These are phyloP conservation scores for Sporobolomyces phaffii DNA, from an alignment of 768 basidiomycete species.

Conservation along the genomic window DNA sequence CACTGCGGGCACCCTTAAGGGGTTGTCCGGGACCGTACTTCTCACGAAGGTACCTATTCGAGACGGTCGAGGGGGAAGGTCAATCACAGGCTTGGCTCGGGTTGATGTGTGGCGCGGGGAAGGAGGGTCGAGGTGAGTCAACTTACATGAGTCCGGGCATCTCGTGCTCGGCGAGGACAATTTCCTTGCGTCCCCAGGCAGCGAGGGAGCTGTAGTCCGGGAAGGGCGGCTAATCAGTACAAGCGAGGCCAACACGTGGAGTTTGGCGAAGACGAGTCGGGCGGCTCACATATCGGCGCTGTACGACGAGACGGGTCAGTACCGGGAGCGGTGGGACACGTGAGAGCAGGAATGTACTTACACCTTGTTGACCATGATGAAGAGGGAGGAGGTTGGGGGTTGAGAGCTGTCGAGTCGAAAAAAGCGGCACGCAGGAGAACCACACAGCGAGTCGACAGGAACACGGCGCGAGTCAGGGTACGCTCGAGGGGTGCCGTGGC, in stretches of 20 bases:
- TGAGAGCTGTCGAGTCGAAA: neutral
- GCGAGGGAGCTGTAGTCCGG: conserved; percentile 73
- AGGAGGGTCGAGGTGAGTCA: conserved; percentile 11
- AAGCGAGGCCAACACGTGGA: conserved; percentile 17
- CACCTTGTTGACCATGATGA: conserved; percentile 35
- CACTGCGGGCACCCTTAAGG: conserved; percentile 77
- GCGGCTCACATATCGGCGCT: conserved; percentile 41
- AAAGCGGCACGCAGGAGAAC: neutral
- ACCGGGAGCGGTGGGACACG: neutral
- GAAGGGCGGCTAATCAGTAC: neutral
- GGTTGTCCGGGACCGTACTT: conserved; percentile 76
- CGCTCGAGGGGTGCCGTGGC: no score
- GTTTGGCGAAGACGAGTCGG: neutral
- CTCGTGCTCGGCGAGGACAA: conserved; percentile 84
- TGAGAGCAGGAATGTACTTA: conserved; percentile 3
- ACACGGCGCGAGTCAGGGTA: neutral
- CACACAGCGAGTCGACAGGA: neutral
- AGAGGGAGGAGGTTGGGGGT: neutral
- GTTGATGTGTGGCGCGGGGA: neutral
- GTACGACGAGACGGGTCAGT: neutral
- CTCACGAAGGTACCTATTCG: conserved; percentile 33
- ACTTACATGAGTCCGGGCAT: conserved; percentile 46
- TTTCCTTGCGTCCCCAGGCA: conserved; percentile 99
- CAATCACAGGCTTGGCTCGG: no score
- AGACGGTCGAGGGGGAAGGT: no score